These are phyloP conservation scores for Quercus alba DNA, from an alignment of 306 rosid genomes.

Conservation along the genomic window DNA sequence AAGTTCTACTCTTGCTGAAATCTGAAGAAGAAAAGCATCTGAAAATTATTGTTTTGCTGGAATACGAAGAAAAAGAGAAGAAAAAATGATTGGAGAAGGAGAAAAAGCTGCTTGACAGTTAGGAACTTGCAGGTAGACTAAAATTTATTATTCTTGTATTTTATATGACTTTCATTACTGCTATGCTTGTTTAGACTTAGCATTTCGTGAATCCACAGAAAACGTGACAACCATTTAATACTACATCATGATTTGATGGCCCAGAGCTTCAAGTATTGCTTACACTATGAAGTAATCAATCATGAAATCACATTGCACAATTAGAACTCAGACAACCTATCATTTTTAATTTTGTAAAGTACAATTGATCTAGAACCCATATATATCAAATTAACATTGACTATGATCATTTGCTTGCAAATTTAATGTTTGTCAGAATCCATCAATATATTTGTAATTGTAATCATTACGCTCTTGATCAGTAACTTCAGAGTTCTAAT, in stretches of 20 bases:
- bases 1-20: too few relatives aligned
- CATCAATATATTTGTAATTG: background rate
- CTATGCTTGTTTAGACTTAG: background rate
- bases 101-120: too few relatives aligned
- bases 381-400: background rate
- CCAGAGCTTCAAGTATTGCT: background rate
- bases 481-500: background rate
- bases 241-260: background rate
- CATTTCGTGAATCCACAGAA: background rate
- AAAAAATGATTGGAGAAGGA: too few relatives aligned
- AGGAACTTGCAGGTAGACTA: too few relatives aligned
- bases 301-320: background rate
- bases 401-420: background rate
- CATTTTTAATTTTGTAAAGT: background rate
- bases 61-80: too few relatives aligned
- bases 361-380: background rate
- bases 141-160: too few relatives aligned
- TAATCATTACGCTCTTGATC: background rate
- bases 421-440: background rate
- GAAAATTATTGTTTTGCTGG: too few relatives aligned
- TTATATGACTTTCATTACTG: background rate
- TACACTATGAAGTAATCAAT: background rate
- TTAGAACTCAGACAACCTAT: background rate
- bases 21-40: too few relatives aligned
- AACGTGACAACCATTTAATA: background rate